Percentiles rank a stretch among this genome's conserved stretches.
Conservation (phyloP, 768 basidiomycete species). For the Phanerodontia chrysosporium region DNA sequence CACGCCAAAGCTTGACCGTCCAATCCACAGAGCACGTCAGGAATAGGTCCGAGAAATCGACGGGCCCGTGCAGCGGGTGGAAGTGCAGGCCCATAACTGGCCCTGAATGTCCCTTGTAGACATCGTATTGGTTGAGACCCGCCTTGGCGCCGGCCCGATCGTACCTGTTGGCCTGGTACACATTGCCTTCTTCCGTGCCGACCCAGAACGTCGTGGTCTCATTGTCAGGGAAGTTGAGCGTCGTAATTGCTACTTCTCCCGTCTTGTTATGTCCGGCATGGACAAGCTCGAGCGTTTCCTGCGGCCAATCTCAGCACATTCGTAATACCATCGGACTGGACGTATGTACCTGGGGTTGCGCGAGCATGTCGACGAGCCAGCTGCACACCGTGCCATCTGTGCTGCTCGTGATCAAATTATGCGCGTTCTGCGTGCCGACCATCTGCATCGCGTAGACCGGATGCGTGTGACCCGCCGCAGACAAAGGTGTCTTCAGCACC, state of each 20-base stretch:
- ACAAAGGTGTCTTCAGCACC: conserved; percentile 93
- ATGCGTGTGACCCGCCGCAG: conserved; percentile 95
- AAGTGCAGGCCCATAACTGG: conserved; percentile 94
- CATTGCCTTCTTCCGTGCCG: conserved; percentile 95
- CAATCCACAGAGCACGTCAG: conserved; percentile 92
- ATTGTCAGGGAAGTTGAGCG: conserved; percentile 90
- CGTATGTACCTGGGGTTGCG: conserved; percentile 91
- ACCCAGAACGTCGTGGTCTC: conserved; percentile 98
- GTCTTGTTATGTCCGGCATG: conserved; percentile 95
- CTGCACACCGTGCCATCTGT: conserved; percentile 97
- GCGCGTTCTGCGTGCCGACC: conserved; percentile 98
- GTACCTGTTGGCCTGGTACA: conserved; percentile 95
- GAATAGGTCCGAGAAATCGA: conserved; percentile 96
- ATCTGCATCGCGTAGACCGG: conserved; percentile 98
- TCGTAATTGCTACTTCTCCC: conserved; percentile 91
- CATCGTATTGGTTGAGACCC: conserved; percentile 87
- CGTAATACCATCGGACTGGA: neutral
- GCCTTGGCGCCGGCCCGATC: conserved; percentile 97
- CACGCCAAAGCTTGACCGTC: conserved; percentile 97
- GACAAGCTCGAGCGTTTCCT: conserved; percentile 92
- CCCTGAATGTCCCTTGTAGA: conserved; percentile 89
- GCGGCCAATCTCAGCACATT: neutral
- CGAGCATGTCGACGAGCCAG: conserved; percentile 98
- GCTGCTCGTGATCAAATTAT: conserved; percentile 93
- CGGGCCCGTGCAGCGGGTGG: conserved; percentile 85